phyloP scores from a whole-genome alignment of 306 rosid species.

The Vicia villosa region DNA sequence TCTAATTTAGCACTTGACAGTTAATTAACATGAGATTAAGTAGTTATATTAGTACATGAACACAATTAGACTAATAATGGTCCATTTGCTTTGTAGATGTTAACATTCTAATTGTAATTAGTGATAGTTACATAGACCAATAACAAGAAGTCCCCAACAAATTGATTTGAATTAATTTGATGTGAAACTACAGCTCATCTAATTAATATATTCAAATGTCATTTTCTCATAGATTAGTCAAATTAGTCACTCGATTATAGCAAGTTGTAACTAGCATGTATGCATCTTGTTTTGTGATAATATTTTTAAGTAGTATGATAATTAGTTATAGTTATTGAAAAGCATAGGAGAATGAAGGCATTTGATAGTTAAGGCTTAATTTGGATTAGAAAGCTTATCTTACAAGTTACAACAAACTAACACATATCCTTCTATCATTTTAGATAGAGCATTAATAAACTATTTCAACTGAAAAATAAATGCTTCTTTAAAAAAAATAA shows the following conservation, averaged over 20 bases:
- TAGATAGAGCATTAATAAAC: too few species aligned
- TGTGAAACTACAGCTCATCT: constrained; percentile 5
- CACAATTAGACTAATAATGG: too few species aligned
- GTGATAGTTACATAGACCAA: not conserved
- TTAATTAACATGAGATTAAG: too few species aligned
- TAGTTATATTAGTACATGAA: too few species aligned
- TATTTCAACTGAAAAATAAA: too few species aligned
- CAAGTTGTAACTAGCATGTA: not conserved
- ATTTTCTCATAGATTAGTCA: not conserved
- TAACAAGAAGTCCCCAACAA: not conserved
- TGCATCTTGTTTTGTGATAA: not conserved
- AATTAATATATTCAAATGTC: not conserved
- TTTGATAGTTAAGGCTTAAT: not conserved
- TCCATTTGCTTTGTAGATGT: too few species aligned
- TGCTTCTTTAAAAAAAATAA: too few species aligned
- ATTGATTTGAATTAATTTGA: not conserved
- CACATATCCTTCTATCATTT: not conserved
- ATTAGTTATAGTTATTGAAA: not conserved
- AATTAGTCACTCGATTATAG: too few species aligned
- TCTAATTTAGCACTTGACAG: too few species aligned
- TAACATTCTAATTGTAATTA: too few species aligned
- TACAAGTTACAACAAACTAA: not conserved
- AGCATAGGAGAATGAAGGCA: not conserved
- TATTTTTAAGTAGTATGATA: not conserved
- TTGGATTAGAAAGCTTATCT: not conserved